phyloP scores from a whole-genome alignment of 768 basidiomycete species.

The Phanerochaete carnosa region DNA sequence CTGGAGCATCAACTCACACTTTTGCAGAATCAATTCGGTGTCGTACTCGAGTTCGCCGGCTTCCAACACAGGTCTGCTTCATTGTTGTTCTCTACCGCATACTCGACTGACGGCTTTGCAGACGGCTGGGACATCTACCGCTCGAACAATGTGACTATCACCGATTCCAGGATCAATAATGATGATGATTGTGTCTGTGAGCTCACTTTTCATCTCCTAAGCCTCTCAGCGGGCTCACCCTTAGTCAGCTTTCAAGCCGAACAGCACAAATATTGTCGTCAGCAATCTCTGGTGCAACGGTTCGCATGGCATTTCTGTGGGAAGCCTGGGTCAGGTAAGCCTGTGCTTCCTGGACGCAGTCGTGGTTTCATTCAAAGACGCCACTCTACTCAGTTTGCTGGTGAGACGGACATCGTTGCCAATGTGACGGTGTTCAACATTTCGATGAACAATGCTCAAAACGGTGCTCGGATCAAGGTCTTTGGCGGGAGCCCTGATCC shows the following conservation, averaged over 20 bases:
- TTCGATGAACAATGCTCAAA: constrained; percentile 42
- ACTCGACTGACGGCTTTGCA: background rate
- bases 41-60: constrained; percentile 33
- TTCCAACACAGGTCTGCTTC: constrained; percentile 31
- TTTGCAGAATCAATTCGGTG: constrained; percentile 26
- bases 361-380: background rate
- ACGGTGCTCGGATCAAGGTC: constrained; percentile 51
- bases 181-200: constrained; percentile 39
- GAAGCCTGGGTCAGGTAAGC: constrained; percentile 41
- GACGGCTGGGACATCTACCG: constrained; percentile 53
- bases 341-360: background rate
- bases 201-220: constrained; percentile 14
- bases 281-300: constrained; percentile 42
- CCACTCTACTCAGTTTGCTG: constrained; percentile 27
- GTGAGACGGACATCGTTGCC: constrained; percentile 40
- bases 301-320: constrained; percentile 46
- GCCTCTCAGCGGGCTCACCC: background rate
- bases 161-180: constrained; percentile 36
- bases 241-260: constrained; percentile 39
- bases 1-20: background rate
- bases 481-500: constrained; percentile 43
- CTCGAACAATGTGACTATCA: constrained; percentile 31
- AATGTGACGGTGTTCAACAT: constrained; percentile 41
- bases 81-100: background rate
- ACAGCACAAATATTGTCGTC: constrained; percentile 40